Evolutionary conservation across 495 filamentous ascomycete genomes (phyloP).

Genomic region (Bombardia bombarda): DNA sequence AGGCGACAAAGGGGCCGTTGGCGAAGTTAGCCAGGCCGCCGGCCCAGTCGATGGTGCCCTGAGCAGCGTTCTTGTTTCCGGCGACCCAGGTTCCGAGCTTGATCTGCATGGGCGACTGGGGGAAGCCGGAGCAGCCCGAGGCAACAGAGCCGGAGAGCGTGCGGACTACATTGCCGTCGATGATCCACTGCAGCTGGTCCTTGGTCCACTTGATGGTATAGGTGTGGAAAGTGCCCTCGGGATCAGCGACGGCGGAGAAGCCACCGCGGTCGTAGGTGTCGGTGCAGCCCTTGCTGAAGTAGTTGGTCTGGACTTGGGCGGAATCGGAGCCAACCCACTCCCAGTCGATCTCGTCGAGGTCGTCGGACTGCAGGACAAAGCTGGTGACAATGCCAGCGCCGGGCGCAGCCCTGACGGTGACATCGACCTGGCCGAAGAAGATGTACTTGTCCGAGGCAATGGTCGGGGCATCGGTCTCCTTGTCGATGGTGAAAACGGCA

Average conservation of each 20-base stretch:
- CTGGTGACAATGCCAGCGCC: slow-evolving; percentile 72
- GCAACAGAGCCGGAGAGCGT: slow-evolving; percentile 54
- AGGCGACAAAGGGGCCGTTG: slow-evolving; percentile 73
- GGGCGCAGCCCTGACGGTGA: slow-evolving; percentile 55
- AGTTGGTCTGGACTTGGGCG: slow-evolving; percentile 76
- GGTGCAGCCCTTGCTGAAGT: slow-evolving; percentile 88
- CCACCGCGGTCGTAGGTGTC: slow-evolving; percentile 64
- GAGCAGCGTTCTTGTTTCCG: slow-evolving; percentile 57
- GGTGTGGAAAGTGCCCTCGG: slow-evolving; percentile 64
- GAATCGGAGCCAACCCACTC: slow-evolving; percentile 64
- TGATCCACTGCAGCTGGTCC: slow-evolving; percentile 69
- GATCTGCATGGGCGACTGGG: slow-evolving; percentile 84
- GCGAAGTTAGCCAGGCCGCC: slow-evolving; percentile 71
- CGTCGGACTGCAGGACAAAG: slow-evolving; percentile 81
- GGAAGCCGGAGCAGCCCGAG: slow-evolving; percentile 59
- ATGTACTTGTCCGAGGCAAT: slow-evolving; percentile 63
- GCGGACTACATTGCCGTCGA: slow-evolving; percentile 65
- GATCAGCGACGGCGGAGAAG: slow-evolving; percentile 52
- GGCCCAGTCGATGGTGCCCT: slow-evolving; percentile 84
- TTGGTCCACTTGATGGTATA: slow-evolving; percentile 86
- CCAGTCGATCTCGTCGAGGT: slow-evolving; percentile 95
- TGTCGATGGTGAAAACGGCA: slow-evolving; percentile 65
- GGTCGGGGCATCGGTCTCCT: slow-evolving; percentile 69
- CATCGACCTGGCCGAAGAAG: slow-evolving; percentile 70
- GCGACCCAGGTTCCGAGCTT: slow-evolving; percentile 84